These are phyloP conservation scores for Pythium oligandrum DNA, from an alignment of 352 stramenopile genomes.

Conservation along the genomic window DNA sequence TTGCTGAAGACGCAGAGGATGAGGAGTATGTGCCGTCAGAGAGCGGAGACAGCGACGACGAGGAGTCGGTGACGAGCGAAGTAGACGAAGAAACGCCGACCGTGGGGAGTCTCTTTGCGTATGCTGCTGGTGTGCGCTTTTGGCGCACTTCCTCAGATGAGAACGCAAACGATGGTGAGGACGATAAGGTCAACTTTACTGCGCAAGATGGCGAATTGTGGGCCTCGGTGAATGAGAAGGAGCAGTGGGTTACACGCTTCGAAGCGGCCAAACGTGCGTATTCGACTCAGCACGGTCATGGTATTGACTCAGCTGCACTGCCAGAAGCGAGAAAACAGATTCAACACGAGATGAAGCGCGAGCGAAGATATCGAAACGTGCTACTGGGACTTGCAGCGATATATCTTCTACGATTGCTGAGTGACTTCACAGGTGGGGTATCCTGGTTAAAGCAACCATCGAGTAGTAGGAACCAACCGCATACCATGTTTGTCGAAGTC, in stretches of 20 bases:
- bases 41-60: conserved; percentile 11
- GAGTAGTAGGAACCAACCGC: neutral
- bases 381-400: conserved; percentile 23
- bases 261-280: conserved; percentile 20
- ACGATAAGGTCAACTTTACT: conserved; percentile 29
- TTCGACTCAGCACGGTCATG: conserved; percentile 29
- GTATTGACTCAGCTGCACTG: conserved; percentile 30
- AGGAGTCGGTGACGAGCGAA: conserved; percentile 16
- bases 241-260: conserved; percentile 23
- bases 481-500: no score
- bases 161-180: conserved; percentile 9
- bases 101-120: conserved; percentile 13
- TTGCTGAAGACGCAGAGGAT: conserved; percentile 11
- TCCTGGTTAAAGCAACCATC: neutral
- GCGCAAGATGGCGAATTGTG: conserved; percentile 29
- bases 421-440: neutral
- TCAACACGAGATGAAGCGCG: conserved; percentile 14
- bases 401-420: conserved; percentile 26
- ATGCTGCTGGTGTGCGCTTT: no score
- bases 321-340: conserved; percentile 24
- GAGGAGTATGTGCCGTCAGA: conserved; percentile 26
- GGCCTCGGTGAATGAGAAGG: conserved; percentile 23
- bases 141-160: conserved; percentile 5
- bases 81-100: conserved; percentile 18
- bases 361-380: conserved; percentile 25